phyloP scores from a whole-genome alignment of 805 yeast genomes.

The Komagataella phaffii region DNA sequence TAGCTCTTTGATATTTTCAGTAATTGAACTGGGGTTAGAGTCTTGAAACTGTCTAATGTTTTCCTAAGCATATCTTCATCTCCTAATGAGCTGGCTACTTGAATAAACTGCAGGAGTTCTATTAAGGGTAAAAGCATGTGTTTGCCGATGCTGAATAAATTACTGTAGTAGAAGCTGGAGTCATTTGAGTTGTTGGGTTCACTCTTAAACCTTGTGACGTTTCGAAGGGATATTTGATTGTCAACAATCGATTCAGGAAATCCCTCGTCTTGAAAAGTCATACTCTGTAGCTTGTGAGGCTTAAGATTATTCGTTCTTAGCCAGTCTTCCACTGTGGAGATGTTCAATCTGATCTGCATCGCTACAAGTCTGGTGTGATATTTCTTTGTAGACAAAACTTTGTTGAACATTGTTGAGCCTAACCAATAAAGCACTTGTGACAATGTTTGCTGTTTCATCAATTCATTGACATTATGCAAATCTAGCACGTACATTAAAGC shows the following conservation, averaged over 20 bases:
- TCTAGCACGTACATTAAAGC: conserved; percentile 80
- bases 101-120: conserved; percentile 83
- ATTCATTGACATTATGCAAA: conserved; percentile 66
- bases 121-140: conserved; percentile 58
- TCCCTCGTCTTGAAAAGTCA: conserved; percentile 11
- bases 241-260: conserved; percentile 20
- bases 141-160: conserved; percentile 52
- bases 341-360: conserved; percentile 75
- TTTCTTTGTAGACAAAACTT: conserved; percentile 51
- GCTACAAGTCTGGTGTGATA: conserved; percentile 75
- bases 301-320: conserved; percentile 52
- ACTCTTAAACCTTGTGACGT: conserved; percentile 16
- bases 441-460: conserved; percentile 66
- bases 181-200: conserved; percentile 27
- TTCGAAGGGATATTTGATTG: conserved; percentile 10
- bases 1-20: conserved; percentile 61
- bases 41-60: conserved; percentile 37
- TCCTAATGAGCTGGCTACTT: conserved; percentile 61
- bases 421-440: conserved; percentile 72
- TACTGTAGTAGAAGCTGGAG: conserved; percentile 47
- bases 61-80: conserved; percentile 49
- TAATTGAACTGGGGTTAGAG: conserved; percentile 57
- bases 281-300: conserved; percentile 20
- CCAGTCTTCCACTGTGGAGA: conserved; percentile 91
- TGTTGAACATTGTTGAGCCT: conserved; percentile 59